Conservation (phyloP, 306 rosid genomes). For the Dryas alaskensis region DNA sequence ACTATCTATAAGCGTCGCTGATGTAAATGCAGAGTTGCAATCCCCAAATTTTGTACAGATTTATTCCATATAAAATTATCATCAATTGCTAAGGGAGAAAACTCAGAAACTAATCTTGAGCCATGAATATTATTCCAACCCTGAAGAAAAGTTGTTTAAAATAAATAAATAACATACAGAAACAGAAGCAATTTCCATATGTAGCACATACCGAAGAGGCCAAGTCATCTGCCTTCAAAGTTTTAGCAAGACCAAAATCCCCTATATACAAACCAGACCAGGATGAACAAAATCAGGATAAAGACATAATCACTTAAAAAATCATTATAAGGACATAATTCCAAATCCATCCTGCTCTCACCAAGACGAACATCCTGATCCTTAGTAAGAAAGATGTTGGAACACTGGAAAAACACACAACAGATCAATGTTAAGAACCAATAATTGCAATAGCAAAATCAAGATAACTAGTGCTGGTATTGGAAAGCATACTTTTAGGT, state of each 20-base stretch:
- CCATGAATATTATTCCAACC: neutral
- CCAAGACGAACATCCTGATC: conserved; percentile 98
- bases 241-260: conserved; percentile 97
- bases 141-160: neutral
- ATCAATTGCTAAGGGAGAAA: neutral
- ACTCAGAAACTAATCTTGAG: neutral
- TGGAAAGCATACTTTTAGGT: conserved; percentile 64
- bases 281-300: conserved; percentile 30
- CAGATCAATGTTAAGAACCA: conserved; percentile 25
- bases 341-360: conserved; percentile 37
- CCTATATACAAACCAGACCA: conserved; percentile 46
- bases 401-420: conserved; percentile 61
- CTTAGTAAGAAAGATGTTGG: conserved; percentile 96
- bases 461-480: conserved; percentile 12
- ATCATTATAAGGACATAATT: neutral
- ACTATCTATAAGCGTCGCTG: too few species aligned
- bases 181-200: conserved; percentile 18
- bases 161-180: conserved; percentile 1
- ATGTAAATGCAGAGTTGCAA: neutral
- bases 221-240: conserved; percentile 92
- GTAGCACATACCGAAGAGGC: conserved; percentile 86
- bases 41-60: neutral
- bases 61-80: neutral
- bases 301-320: conserved; percentile 2
- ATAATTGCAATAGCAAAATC: conserved; percentile 2